Conservation (phyloP, 2,329 filamentous ascomycete species). For the Colletotrichum caudatum region DNA sequence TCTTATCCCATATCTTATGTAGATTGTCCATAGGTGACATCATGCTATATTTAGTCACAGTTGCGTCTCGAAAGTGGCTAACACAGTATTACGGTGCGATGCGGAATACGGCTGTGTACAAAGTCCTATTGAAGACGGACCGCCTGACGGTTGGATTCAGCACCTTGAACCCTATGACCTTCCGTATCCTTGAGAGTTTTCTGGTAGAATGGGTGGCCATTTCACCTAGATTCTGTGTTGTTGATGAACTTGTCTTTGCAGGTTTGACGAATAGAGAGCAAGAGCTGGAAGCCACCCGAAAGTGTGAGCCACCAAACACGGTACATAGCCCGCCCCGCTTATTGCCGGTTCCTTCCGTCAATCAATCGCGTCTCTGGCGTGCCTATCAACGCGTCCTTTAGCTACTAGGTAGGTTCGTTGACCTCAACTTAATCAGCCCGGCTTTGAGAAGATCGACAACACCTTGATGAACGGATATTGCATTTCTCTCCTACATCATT, state of each 20-base stretch:
- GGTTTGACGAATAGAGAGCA: neutral
- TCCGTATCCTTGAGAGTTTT: neutral
- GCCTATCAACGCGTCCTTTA: constrained; percentile 22
- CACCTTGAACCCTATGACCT: neutral
- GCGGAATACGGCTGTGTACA: no score
- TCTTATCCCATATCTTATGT: no score
- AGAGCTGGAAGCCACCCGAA: neutral
- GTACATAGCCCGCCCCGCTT: constrained; percentile 32
- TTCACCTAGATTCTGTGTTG: neutral
- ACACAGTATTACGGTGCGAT: neutral
- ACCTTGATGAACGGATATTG: neutral
- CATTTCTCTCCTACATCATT: neutral
- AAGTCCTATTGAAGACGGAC: neutral
- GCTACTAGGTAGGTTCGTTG: neutral
- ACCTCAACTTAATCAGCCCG: neutral
- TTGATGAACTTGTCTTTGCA: neutral
- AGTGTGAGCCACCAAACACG: neutral
- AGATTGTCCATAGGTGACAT: neutral
- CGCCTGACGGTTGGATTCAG: neutral
- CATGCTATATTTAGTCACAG: neutral
- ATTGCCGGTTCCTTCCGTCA: neutral
- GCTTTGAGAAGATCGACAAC: neutral
- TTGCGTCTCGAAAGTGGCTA: neutral
- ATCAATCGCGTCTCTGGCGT: constrained; percentile 19
- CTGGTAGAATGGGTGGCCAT: neutral